These are phyloP conservation scores for Coemansia sp. DNA, from an alignment of 192 early-diverging fungal genomes.

Conservation along the genomic window DNA sequence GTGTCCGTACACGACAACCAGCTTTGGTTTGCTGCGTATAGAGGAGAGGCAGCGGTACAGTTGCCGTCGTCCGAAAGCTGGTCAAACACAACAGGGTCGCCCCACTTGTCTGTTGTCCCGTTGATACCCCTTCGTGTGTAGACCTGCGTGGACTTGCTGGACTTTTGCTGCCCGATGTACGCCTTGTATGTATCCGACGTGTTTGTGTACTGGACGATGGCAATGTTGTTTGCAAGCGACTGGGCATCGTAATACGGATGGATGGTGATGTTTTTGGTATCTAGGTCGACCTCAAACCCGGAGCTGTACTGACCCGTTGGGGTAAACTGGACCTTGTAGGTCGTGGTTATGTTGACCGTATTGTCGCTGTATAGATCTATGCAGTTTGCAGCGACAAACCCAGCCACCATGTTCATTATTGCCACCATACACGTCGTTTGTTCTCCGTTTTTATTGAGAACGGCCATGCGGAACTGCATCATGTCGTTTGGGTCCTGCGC, in stretches of 20 bases:
- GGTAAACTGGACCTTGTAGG: conserved; percentile 17
- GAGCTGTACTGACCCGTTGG: not conserved
- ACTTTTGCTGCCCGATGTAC: not conserved
- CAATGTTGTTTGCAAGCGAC: conserved; percentile 32
- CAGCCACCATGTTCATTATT: conserved; percentile 28
- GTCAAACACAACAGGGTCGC: not conserved
- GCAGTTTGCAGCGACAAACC: conserved; percentile 43
- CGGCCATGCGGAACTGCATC: not conserved
- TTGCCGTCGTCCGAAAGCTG: not conserved
- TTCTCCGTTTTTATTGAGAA: conserved; percentile 23
- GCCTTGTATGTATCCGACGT: not conserved
- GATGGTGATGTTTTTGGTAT: conserved; percentile 5
- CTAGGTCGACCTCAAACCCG: not conserved
- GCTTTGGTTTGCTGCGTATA: not conserved
- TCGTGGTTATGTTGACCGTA: conserved; percentile 10
- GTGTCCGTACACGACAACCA: not conserved
- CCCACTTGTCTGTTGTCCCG: not conserved
- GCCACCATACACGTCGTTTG: conserved; percentile 46
- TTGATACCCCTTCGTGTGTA: not conserved
- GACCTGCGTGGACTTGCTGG: not conserved
- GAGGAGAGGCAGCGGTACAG: not conserved
- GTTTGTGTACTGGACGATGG: not conserved
- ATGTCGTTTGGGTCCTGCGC: not conserved
- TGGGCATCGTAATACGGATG: conserved; percentile 13
- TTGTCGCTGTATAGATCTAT: conserved; percentile 11